Evolutionary conservation across 495 filamentous ascomycete species (phyloP), one percentile per base, ranked within the genome.

Genomic region (Lasiosphaeria miniovina): DNA sequence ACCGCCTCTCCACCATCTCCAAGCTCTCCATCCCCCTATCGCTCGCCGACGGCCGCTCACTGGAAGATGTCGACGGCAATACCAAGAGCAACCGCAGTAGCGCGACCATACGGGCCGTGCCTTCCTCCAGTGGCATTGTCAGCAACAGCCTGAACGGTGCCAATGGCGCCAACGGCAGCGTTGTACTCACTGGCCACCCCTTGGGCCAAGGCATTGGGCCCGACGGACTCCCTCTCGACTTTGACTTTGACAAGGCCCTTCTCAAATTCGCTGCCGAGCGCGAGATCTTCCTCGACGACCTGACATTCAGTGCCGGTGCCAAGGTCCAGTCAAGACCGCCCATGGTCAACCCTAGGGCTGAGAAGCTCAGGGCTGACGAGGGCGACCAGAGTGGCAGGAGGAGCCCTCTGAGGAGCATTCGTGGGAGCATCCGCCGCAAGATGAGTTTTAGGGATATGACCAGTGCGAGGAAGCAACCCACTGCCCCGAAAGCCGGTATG

Each of bases 381-480:
- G 57, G 41, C 31, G 74, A 79, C n/a, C 64, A 65, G 41, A 73
- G 71, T 59, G 76, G 78, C 54, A 70, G 73, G 49, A 71, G 72
- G 70, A 78, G 74, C 59, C 76, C 75, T n/a, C 75, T 79, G 66
- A 77, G 71, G 68, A 80, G 76, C 67, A 77, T 81, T 33, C 79
- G 83, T 24, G 91, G 90, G 7, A 96, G 90, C 75, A 87, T 96
- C 59, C 82, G 90, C 45, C 84, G 91, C 67, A 89, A 90, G 60
- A 88, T 96, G 74, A 93, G 93, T 55, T 89, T 93, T 65, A 81
- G 88, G 58, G 94, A 96, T 67, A 90, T 98, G 89, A 97, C 87
- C 68, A 96, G 93, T 75, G 85, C 90, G 83, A 96, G 91, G 78
- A 84, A 90, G 71, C 91, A 96, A 70, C 88, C 92, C 43, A 77